A percentile compares a stretch with the other conserved stretches of the same genome.
Evolutionary conservation across 176 grass and related monocot species (phyloP).

Genomic region (Ensete glaucum): DNA sequence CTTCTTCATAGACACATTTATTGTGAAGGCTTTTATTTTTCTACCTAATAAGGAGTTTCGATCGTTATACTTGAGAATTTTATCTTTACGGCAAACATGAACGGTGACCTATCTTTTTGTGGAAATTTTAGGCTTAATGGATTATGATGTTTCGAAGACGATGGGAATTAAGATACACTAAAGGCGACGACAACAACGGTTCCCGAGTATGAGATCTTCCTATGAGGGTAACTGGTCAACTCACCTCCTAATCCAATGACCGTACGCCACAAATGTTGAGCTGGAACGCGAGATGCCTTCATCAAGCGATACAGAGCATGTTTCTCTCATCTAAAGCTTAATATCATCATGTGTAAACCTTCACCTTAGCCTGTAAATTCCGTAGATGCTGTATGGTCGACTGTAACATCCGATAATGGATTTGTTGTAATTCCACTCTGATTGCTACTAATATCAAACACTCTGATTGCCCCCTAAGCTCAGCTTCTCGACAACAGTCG

Average conservation of each 20-base stretch:
- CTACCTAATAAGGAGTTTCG: not conserved
- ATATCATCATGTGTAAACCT: not conserved
- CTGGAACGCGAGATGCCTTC: not conserved
- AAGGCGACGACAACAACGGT: not conserved
- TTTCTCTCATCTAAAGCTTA: not conserved
- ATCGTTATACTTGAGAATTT: not conserved
- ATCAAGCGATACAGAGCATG: not conserved
- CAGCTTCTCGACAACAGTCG: not conserved
- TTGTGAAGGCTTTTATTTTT: too few relatives aligned
- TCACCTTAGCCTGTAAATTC: slow-evolving; percentile 1
- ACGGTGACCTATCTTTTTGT: not conserved
- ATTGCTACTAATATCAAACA: too few relatives aligned
- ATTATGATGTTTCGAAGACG: not conserved
- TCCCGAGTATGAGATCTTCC: not conserved
- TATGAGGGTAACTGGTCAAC: not conserved
- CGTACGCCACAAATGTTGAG: not conserved
- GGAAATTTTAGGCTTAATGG: not conserved
- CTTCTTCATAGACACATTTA: too few relatives aligned
- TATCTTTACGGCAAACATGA: not conserved
- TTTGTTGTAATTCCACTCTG: not conserved
- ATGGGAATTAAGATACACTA: not conserved
- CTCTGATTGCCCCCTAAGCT: not conserved
- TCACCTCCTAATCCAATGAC: not conserved
- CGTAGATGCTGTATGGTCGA: not conserved
- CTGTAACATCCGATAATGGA: not conserved